These are phyloP conservation scores for Quercus phellos DNA, from an alignment of 331 rosid species.

Conservation along the genomic window DNA sequence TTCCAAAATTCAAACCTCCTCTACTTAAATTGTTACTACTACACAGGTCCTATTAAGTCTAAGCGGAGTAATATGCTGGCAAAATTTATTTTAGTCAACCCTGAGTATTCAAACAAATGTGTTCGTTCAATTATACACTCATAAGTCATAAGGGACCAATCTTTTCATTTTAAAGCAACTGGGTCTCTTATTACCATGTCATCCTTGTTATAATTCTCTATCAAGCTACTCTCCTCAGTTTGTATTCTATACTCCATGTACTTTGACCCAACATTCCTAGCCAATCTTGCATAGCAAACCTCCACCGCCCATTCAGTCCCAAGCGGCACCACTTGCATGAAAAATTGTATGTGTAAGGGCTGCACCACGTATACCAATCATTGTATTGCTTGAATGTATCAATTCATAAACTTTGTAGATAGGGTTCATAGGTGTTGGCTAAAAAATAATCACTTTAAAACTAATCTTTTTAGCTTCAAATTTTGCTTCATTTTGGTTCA, in stretches of 20 bases:
- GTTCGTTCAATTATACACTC: background rate
- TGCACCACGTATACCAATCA: too few relatives aligned
- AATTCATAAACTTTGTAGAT: too few relatives aligned
- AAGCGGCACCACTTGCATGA: conserved; percentile 39
- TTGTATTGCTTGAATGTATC: too few relatives aligned
- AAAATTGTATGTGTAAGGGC: too few relatives aligned
- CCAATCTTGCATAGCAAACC: conserved; percentile 28
- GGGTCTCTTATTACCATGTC: conserved; percentile 29
- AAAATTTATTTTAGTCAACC: too few relatives aligned
- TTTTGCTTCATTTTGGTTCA: conserved; percentile 32
- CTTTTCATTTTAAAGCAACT: background rate
- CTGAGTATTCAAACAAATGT: background rate
- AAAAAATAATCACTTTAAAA: too few relatives aligned
- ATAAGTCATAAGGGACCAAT: background rate
- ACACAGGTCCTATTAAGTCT: too few relatives aligned
- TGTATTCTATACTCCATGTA: conserved; percentile 41
- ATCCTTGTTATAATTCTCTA: conserved; percentile 28
- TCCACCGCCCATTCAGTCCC: conserved; percentile 34
- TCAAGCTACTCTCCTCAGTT: conserved; percentile 48
- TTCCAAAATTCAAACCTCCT: too few relatives aligned
- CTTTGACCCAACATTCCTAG: conserved; percentile 23
- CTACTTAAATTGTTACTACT: too few relatives aligned
- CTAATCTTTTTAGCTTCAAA: background rate
- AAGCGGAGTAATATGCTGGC: fast-evolving
- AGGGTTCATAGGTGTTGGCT: too few relatives aligned